These are phyloP conservation scores for Fusarium nanum DNA, from an alignment of 2,329 filamentous ascomycete species.

Conservation along the genomic window DNA sequence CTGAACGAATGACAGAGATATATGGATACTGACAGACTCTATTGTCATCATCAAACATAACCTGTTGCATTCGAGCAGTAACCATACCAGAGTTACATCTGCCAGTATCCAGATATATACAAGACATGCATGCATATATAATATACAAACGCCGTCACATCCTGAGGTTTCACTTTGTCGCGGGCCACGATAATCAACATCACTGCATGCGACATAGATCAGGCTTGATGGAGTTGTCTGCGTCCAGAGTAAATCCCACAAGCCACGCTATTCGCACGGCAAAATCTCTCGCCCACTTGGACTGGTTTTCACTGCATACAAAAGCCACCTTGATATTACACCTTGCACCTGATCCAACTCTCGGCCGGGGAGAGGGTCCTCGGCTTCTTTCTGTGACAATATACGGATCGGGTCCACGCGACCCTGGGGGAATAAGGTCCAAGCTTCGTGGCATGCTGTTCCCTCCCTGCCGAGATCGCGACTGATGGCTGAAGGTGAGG, in stretches of 20 bases:
- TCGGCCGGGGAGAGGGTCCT: constrained; percentile 34
- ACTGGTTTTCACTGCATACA: background rate
- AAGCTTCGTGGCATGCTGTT: constrained; percentile 7
- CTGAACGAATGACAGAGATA: background rate
- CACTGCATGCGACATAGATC: constrained; percentile 2
- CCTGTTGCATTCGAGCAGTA: constrained; percentile 7
- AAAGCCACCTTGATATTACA: constrained; percentile 19
- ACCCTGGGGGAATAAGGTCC: constrained; percentile 12
- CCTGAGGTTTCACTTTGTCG: constrained; percentile 3
- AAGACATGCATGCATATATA: constrained; percentile 3
- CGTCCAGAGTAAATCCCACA: background rate
- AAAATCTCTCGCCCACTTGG: constrained; percentile 23
- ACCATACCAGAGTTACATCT: background rate
- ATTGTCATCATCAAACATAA: constrained; percentile 10
- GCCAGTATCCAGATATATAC: background rate
- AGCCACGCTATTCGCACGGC: constrained; percentile 31
- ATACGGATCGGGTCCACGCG: constrained; percentile 18
- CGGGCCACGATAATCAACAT: constrained; percentile 3
- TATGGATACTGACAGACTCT: background rate
- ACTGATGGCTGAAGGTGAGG: constrained; percentile 1
- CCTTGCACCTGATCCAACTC: constrained; percentile 32
- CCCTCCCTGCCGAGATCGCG: background rate
- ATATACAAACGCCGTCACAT: constrained; percentile 6
- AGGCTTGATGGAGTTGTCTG: constrained; percentile 13
- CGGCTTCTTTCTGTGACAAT: constrained; percentile 33